Percentiles rank a stretch among this genome's conserved stretches.
These are phyloP conservation scores for Amphicarpaea edgeworthii DNA, from an alignment of 306 rosid genomes.

Conservation along the genomic window DNA sequence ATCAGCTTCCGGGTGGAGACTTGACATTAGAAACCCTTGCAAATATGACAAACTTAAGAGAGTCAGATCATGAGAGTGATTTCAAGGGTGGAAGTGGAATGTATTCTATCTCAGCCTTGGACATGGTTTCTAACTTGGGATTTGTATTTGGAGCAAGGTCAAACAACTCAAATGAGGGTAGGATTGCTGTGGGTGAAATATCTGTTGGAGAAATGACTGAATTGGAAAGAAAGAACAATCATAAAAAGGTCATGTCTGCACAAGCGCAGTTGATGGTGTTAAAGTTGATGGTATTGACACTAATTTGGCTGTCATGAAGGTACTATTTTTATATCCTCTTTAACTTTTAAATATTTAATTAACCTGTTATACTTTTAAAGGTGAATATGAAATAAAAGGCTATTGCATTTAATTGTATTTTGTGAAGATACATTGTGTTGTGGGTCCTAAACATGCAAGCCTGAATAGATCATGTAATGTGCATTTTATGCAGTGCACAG, in stretches of 20 bases:
- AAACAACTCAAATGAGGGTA: slow-evolving; percentile 56
- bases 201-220: slow-evolving; percentile 87
- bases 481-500: slow-evolving; percentile 16
- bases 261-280: slow-evolving; percentile 92
- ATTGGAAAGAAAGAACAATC: slow-evolving; percentile 75
- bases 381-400: not conserved
- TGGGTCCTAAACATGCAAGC: slow-evolving; percentile 8
- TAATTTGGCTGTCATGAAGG: slow-evolving; percentile 97
- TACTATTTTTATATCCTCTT: slow-evolving; percentile 44
- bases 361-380: slow-evolving; percentile 24
- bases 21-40: slow-evolving; percentile 92
- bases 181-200: slow-evolving; percentile 88
- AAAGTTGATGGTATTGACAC: slow-evolving; percentile 97
- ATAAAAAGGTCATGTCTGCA: slow-evolving; percentile 84
- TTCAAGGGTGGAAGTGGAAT: slow-evolving; percentile 64
- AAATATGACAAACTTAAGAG: slow-evolving; percentile 62
- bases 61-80: slow-evolving; percentile 52
- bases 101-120: slow-evolving; percentile 81
- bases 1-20: slow-evolving; percentile 97
- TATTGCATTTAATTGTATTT: slow-evolving; percentile 3
- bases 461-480: slow-evolving; percentile 20
- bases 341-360: slow-evolving; percentile 9
- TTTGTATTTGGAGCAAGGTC: slow-evolving; percentile 76
- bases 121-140: slow-evolving; percentile 81
- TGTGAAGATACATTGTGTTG: slow-evolving; percentile 14